These are phyloP conservation scores for Gremmenia infestans DNA, from an alignment of 2,329 filamentous ascomycete species.

Conservation along the genomic window DNA sequence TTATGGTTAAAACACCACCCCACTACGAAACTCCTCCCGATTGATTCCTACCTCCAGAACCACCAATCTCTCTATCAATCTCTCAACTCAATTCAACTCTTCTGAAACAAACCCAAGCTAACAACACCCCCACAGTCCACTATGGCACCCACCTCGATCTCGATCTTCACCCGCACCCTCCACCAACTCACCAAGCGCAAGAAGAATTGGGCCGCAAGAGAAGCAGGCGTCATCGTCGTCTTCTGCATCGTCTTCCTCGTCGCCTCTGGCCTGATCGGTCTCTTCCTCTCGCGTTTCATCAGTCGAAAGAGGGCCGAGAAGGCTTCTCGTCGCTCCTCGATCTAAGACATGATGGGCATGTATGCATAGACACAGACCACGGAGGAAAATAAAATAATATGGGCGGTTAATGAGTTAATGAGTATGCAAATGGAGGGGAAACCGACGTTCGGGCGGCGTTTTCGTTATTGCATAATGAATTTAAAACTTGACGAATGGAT, in stretches of 20 bases:
- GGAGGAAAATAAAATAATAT: too few relatives aligned
- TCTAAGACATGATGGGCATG: neutral
- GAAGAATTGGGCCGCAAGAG: conserved; percentile 49
- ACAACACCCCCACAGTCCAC: neutral
- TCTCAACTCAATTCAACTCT: too few relatives aligned
- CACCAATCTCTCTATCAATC: too few relatives aligned
- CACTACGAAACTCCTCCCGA: too few relatives aligned
- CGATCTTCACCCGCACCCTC: conserved; percentile 6
- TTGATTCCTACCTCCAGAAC: too few relatives aligned
- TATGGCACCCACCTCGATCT: conserved; percentile 15
- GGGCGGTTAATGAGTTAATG: too few relatives aligned
- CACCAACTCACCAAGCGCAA: conserved; percentile 45
- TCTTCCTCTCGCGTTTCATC: conserved; percentile 45
- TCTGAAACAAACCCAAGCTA: neutral
- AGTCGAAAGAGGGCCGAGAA: conserved; percentile 21
- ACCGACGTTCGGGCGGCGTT: too few relatives aligned
- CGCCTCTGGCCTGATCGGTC: conserved; percentile 41
- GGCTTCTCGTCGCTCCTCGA: neutral
- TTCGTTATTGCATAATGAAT: too few relatives aligned
- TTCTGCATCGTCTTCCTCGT: conserved; percentile 57
- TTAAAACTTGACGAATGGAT: too few relatives aligned
- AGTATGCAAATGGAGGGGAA: too few relatives aligned
- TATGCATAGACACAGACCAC: too few relatives aligned
- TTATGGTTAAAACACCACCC: too few relatives aligned
- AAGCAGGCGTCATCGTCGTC: conserved; percentile 58